A percentile compares a stretch with the other conserved stretches of the same genome.
These are phyloP conservation scores for Sphaceloma murrayae DNA, from an alignment of 2,329 filamentous ascomycete species.

Conservation along the genomic window DNA sequence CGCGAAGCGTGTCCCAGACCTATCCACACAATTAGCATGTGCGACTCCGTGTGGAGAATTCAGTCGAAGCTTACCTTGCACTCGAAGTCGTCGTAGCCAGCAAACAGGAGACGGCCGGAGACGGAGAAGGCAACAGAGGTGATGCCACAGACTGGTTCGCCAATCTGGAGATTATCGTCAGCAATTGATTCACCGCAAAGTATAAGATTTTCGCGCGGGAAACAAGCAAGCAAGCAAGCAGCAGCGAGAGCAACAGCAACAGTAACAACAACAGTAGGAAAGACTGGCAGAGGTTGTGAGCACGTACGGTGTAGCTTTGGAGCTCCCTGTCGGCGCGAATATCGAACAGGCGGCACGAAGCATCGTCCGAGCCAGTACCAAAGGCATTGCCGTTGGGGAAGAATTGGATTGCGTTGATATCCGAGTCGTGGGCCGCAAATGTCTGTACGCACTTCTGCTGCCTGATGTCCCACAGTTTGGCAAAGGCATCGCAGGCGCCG, in stretches of 20 bases:
- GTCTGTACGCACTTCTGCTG: conserved; percentile 98
- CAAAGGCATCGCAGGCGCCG: conserved; percentile 97
- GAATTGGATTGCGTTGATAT: conserved; percentile 99
- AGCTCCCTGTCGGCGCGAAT: conserved; percentile 85
- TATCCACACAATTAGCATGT: conserved; percentile 34
- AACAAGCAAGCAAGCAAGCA: conserved; percentile 18
- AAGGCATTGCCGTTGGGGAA: conserved; percentile 99
- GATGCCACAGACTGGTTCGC: conserved; percentile 94
- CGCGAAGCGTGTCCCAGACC: conserved; percentile 97
- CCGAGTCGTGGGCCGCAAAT: conserved; percentile 94
- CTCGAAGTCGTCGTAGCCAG: conserved; percentile 97
- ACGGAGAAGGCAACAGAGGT: conserved; percentile 97
- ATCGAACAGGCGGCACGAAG: conserved; percentile 93
- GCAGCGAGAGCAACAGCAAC: not conserved
- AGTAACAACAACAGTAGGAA: no score
- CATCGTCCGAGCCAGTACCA: conserved; percentile 94
- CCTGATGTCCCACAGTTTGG: conserved; percentile 97
- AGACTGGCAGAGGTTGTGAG: not conserved
- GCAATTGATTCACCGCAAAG: conserved; percentile 8
- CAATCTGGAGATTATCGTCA: conserved; percentile 54
- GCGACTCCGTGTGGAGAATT: not conserved
- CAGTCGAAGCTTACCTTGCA: conserved; percentile 77
- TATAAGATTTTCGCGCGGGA: no score
- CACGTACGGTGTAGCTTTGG: conserved; percentile 55
- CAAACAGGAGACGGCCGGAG: conserved; percentile 87